A percentile compares a stretch with the other conserved stretches of the same genome.
Evolutionary conservation across 768 basidiomycete genomes (phyloP).

Genomic region (Boletus rubroflammeus): DNA sequence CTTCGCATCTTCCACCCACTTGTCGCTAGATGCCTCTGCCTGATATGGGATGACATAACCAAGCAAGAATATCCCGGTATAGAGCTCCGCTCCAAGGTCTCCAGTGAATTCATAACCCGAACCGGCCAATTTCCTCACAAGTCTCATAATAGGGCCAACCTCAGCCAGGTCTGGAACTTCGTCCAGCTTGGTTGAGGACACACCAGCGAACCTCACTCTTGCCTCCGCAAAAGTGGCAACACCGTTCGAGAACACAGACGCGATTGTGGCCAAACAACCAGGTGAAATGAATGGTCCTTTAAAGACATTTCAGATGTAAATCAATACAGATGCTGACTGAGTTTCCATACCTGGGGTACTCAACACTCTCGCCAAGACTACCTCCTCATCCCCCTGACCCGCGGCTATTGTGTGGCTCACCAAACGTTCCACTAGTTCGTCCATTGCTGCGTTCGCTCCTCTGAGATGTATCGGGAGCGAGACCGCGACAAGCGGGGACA

Average conservation of each 20-base stretch:
- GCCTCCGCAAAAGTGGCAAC: slow-evolving; percentile 14
- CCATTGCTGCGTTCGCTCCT: slow-evolving; percentile 44
- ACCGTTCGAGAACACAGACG: slow-evolving; percentile 14
- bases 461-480: slow-evolving; percentile 44
- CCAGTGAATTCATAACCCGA: slow-evolving; percentile 21
- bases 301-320: background rate
- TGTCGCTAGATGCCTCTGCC: slow-evolving; percentile 6
- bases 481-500: slow-evolving; percentile 39
- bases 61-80: slow-evolving; percentile 20
- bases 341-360: slow-evolving; percentile 15
- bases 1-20: slow-evolving; percentile 22
- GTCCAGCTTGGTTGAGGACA: background rate
- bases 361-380: slow-evolving; percentile 9
- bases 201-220: slow-evolving; percentile 11
- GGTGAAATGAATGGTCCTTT: slow-evolving; percentile 26
- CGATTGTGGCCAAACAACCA: slow-evolving; percentile 13
- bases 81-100: slow-evolving; percentile 20
- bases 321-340: background rate
- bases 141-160: slow-evolving; percentile 2
- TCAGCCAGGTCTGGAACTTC: background rate
- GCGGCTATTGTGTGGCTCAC: slow-evolving; percentile 5
- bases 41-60: slow-evolving; percentile 16
- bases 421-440: slow-evolving; percentile 35
- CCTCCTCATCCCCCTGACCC: background rate
- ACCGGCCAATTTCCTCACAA: slow-evolving; percentile 14